Evolutionary conservation across 352 stramenopile species (phyloP).

Genomic region (Phytopythium cucurbitacearum): DNA sequence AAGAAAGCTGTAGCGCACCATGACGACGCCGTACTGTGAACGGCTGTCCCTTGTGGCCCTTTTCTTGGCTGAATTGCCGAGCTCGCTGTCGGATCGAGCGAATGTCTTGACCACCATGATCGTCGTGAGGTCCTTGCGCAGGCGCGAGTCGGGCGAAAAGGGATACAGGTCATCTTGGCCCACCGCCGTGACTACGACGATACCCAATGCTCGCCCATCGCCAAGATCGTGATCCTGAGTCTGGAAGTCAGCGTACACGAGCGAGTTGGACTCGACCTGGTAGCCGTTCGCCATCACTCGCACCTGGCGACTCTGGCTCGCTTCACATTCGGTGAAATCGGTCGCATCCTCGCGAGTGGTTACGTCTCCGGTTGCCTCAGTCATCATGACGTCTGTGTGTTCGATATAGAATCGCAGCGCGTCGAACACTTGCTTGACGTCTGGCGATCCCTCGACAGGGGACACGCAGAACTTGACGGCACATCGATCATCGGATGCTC

Average conservation of each 20-base stretch:
- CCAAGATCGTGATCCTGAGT: constrained; percentile 19
- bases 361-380: constrained; percentile 28
- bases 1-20: constrained; percentile 31
- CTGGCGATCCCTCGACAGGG: constrained; percentile 14
- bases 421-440: constrained; percentile 19
- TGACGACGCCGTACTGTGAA: constrained; percentile 16
- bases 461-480: constrained; percentile 22
- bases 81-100: constrained; percentile 6
- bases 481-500: constrained; percentile 13
- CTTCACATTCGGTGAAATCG: constrained; percentile 1
- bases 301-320: constrained; percentile 12
- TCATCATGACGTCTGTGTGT: constrained; percentile 39
- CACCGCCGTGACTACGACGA: constrained; percentile 23
- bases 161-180: constrained; percentile 33
- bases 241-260: constrained; percentile 20
- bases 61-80: constrained; percentile 10
- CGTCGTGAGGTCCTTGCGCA: constrained; percentile 32
- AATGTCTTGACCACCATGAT: constrained; percentile 21
- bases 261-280: constrained; percentile 24
- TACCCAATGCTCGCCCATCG: constrained; percentile 13
- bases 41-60: constrained; percentile 10
- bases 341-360: constrained; percentile 15
- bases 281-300: constrained; percentile 13
- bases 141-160: constrained; percentile 12
- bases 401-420: constrained; percentile 21